phyloP scores from a whole-genome alignment of 441 rosid genomes.

The Flueggea neowawraea region DNA sequence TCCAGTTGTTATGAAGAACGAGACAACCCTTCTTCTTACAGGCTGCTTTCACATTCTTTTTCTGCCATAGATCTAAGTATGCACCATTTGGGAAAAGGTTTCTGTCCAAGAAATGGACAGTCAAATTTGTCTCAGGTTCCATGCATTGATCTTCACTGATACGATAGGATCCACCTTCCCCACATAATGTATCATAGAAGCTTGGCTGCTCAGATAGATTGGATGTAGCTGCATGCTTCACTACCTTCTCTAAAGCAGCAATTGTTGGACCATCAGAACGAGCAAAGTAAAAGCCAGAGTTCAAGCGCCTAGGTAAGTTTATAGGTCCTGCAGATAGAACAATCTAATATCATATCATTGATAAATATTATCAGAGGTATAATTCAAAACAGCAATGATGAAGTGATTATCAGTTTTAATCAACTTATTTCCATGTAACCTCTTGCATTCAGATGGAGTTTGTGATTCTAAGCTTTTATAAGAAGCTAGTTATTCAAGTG shows the following conservation, averaged over 20 bases:
- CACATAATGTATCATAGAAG: constrained; percentile 88
- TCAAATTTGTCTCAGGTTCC: constrained; percentile 73
- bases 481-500: not conserved
- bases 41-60: constrained; percentile 48
- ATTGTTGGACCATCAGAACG: constrained; percentile 57
- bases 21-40: constrained; percentile 63
- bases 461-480: constrained; percentile 7
- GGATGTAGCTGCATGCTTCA: constrained; percentile 77
- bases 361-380: not conserved
- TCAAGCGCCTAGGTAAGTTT: constrained; percentile 87
- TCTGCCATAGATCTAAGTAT: constrained; percentile 65
- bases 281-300: constrained; percentile 92
- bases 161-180: constrained; percentile 75
- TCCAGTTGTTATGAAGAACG: constrained; percentile 85
- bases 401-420: not conserved
- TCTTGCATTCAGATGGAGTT: not conserved
- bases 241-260: constrained; percentile 84
- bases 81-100: constrained; percentile 93
- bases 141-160: constrained; percentile 54
- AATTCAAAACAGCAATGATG: not conserved
- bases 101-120: constrained; percentile 73
- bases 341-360: not conserved
- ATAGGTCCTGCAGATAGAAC: constrained; percentile 53
- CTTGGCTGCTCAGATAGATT: constrained; percentile 92
- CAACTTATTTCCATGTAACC: not conserved